phyloP scores from a whole-genome alignment of 1,284 basidiomycete species.

The Fomes fomentarius region DNA sequence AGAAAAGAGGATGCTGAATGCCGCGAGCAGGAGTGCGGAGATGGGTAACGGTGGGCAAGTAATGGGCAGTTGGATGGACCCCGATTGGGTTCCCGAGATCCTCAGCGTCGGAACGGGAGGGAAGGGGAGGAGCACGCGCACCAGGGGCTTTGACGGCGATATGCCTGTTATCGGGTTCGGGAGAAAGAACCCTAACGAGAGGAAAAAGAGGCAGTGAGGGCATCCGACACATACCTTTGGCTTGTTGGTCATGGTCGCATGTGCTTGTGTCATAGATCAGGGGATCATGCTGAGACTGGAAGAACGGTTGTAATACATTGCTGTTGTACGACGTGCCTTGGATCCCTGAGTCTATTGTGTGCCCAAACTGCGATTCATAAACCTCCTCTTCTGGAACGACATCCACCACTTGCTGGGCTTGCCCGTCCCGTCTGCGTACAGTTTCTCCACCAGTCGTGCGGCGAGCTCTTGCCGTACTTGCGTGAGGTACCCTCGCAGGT shows the following conservation, averaged over 20 bases:
- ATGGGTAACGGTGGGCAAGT: slow-evolving; percentile 52
- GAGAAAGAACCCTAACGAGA: slow-evolving; percentile 85
- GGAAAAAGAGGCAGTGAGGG: slow-evolving; percentile 58
- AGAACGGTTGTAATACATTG: slow-evolving; percentile 33
- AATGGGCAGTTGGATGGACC: slow-evolving; percentile 88
- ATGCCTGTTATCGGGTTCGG: slow-evolving; percentile 87
- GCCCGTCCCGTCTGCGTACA: slow-evolving; percentile 86
- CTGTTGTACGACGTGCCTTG: slow-evolving; percentile 24
- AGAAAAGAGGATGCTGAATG: slow-evolving; percentile 73
- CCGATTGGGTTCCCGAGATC: slow-evolving; percentile 94
- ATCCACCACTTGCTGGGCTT: slow-evolving; percentile 99
- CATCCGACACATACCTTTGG: background rate
- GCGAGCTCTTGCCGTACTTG: slow-evolving; percentile 95
- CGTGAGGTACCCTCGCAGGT: slow-evolving; percentile 87
- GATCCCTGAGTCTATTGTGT: slow-evolving; percentile 44
- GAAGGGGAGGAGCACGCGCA: slow-evolving; percentile 64
- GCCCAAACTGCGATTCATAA: slow-evolving; percentile 89
- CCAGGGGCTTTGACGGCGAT: slow-evolving; percentile 57
- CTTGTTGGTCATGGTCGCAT: background rate
- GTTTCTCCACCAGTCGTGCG: slow-evolving; percentile 80
- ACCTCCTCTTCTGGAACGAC: slow-evolving; percentile 96
- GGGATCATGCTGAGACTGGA: slow-evolving; percentile 17
- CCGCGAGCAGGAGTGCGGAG: slow-evolving; percentile 56
- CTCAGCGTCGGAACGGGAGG: slow-evolving; percentile 75
- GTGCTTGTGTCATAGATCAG: slow-evolving; percentile 5